A percentile compares a stretch with the other conserved stretches of the same genome.
Conservation (phyloP, 768 basidiomycete species). For the Tephrocybe sp. region DNA sequence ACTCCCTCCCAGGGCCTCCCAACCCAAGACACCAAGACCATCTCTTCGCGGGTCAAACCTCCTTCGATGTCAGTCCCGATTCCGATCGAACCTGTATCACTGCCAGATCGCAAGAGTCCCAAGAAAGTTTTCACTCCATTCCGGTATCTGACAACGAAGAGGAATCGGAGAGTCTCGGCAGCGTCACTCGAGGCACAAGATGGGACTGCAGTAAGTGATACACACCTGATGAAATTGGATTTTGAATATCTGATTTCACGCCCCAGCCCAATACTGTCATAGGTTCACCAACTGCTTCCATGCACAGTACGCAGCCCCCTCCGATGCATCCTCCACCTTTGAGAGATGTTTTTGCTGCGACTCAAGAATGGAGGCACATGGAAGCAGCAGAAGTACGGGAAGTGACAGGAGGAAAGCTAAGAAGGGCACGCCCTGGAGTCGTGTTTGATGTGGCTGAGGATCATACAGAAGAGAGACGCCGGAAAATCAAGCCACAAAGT, state of each 20-base stretch:
- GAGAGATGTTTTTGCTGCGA: conserved; percentile 64
- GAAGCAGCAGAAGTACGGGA: conserved; percentile 53
- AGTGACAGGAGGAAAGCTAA: conserved; percentile 34
- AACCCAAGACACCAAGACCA: conserved; percentile 4
- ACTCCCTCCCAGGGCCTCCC: not conserved
- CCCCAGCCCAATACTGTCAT: conserved; percentile 67
- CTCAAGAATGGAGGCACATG: conserved; percentile 69
- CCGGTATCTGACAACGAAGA: conserved; percentile 55
- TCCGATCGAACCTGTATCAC: conserved; percentile 27
- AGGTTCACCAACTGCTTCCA: conserved; percentile 73
- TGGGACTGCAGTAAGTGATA: conserved; percentile 69
- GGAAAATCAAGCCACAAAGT: conserved; percentile 13
- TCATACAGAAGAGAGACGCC: conserved; percentile 40
- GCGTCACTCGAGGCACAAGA: conserved; percentile 78
- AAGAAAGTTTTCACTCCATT: conserved; percentile 61
- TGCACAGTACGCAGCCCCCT: conserved; percentile 47
- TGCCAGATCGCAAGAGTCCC: conserved; percentile 37
- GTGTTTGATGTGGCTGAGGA: conserved; percentile 65
- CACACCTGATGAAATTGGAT: conserved; percentile 2
- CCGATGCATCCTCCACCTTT: conserved; percentile 54
- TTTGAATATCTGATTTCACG: conserved; percentile 11
- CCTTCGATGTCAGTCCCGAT: conserved; percentile 28
- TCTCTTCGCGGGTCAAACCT: conserved; percentile 12
- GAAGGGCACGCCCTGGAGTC: conserved; percentile 59
- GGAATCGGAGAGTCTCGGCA: conserved; percentile 67